A percentile compares a stretch with the other conserved stretches of the same genome.
Conservation (phyloP, 371 early-diverging fungal species). For the Syncephalis plumigaleata region DNA sequence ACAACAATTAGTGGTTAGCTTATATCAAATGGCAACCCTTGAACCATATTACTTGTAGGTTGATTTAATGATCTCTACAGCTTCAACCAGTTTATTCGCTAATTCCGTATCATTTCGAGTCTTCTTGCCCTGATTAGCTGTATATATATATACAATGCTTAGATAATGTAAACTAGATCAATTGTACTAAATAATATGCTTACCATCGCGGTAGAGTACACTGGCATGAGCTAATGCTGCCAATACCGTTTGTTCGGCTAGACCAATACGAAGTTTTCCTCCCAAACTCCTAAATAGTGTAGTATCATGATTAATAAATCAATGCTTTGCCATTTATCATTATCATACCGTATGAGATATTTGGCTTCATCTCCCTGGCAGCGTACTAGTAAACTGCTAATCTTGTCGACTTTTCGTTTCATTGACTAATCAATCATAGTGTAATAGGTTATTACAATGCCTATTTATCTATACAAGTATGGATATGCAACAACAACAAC, state of each 20-base stretch:
- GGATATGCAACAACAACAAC: too few species aligned
- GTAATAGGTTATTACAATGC: too few species aligned
- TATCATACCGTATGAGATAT: slow-evolving; percentile 68
- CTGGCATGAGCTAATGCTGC: slow-evolving; percentile 72
- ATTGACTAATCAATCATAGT: slow-evolving; percentile 27
- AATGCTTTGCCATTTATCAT: background rate
- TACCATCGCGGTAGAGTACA: slow-evolving; percentile 13
- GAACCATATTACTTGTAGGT: slow-evolving; percentile 56
- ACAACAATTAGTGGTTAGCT: background rate
- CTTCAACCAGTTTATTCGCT: slow-evolving; percentile 37
- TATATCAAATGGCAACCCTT: background rate
- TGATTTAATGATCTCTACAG: slow-evolving; percentile 63
- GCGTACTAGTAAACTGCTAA: slow-evolving; percentile 63
- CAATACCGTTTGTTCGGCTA: slow-evolving; percentile 92
- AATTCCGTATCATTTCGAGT: slow-evolving; percentile 23
- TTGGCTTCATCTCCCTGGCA: slow-evolving; percentile 81
- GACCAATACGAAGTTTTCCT: slow-evolving; percentile 93
- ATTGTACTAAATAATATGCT: slow-evolving; percentile 12
- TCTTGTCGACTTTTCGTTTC: slow-evolving; percentile 67
- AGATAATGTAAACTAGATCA: background rate
- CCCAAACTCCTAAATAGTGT: slow-evolving; percentile 54
- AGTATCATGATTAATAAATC: background rate
- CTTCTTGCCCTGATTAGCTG: slow-evolving; percentile 13
- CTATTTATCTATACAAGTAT: slow-evolving; percentile 24
- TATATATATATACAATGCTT: background rate